A percentile compares a stretch with the other conserved stretches of the same genome.
Conservation (phyloP, 108 stramenopile species). For the Conticribra guillardii region DNA sequence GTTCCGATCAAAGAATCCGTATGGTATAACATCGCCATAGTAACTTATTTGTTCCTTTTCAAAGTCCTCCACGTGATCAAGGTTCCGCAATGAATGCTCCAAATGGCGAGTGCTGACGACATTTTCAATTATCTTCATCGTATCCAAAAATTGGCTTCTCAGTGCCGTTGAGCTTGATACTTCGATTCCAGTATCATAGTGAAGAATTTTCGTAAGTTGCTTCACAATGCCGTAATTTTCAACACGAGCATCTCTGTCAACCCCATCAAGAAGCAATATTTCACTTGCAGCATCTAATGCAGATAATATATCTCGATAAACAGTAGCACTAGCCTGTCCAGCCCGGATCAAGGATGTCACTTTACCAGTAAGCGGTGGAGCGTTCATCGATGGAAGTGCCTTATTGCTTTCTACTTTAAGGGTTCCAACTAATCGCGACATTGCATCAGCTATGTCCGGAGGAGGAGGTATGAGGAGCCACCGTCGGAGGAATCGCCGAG, state of each 20-base stretch:
- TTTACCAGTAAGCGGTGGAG: conserved; percentile 67
- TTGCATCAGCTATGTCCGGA: conserved; percentile 66
- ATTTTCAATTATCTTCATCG: conserved; percentile 60
- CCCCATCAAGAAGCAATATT: conserved; percentile 39
- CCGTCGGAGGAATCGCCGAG: conserved; percentile 66
- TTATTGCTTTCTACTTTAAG: conserved; percentile 44
- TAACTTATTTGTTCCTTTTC: conserved; percentile 36
- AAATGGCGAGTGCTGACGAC: conserved; percentile 54
- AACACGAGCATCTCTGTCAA: conserved; percentile 11
- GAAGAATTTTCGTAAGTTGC: conserved; percentile 58
- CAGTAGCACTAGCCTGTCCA: conserved; percentile 80
- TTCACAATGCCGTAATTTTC: conserved; percentile 20
- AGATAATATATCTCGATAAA: conserved; percentile 73
- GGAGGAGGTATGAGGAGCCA: conserved; percentile 82
- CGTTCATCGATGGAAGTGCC: conserved; percentile 47
- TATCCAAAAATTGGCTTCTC: conserved; percentile 43
- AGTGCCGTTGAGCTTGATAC: conserved; percentile 43
- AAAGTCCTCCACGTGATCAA: not conserved
- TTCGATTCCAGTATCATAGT: conserved; percentile 72
- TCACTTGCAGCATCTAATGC: conserved; percentile 63
- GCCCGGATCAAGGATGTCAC: conserved; percentile 73
- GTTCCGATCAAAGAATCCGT: conserved; percentile 73
- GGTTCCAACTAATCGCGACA: conserved; percentile 58
- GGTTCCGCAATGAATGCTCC: conserved; percentile 31
- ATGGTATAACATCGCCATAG: conserved; percentile 55